Evolutionary conservation across 140 eudicot species (phyloP).

Genomic region (Senecio squalidus): DNA sequence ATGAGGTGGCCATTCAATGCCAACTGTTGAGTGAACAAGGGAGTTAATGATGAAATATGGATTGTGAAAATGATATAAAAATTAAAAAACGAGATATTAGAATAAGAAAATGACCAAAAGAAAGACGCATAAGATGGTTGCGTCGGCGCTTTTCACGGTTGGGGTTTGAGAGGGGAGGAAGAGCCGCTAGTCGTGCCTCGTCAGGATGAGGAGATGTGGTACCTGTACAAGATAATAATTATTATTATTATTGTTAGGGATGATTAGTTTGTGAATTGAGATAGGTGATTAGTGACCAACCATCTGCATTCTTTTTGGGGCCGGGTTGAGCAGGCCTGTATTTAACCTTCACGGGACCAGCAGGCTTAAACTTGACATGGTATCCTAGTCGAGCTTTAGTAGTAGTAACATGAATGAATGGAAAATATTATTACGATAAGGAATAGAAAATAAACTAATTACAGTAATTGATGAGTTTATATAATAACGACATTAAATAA

Average conservation of each 20-base stretch:
- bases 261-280: background rate
- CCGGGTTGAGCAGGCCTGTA: background rate
- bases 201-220: background rate
- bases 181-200: background rate
- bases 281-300: too few species aligned
- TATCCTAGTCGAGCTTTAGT: background rate
- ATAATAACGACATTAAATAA: too few species aligned
- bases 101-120: background rate
- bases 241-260: too few species aligned
- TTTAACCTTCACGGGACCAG: background rate
- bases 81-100: too few species aligned
- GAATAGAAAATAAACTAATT: too few species aligned
- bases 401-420: background rate
- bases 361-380: background rate
- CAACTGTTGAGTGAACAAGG: too few species aligned
- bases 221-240: background rate
- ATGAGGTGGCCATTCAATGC: too few species aligned
- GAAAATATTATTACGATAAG: background rate
- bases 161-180: background rate
- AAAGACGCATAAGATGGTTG: too few species aligned
- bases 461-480: too few species aligned
- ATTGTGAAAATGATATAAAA: too few species aligned
- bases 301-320: background rate
- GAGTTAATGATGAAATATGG: too few species aligned
- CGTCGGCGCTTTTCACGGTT: background rate